phyloP scores from a whole-genome alignment of 441 rosid genomes.

The Aleurites moluccanus region DNA sequence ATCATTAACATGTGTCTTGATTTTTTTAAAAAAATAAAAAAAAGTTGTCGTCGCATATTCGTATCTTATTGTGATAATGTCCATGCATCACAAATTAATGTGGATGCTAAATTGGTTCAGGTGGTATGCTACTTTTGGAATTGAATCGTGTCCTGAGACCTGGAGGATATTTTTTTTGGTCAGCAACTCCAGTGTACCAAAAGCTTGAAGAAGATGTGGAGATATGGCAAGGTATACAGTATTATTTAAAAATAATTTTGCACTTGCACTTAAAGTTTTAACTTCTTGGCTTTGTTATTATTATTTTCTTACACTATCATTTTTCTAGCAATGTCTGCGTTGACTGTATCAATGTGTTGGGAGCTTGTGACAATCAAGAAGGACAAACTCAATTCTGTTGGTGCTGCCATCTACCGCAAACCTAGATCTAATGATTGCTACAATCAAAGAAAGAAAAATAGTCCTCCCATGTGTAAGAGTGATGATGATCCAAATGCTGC shows the following conservation, averaged over 20 bases:
- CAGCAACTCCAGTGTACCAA: constrained; percentile 94
- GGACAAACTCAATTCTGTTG: constrained; percentile 70
- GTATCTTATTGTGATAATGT: no score
- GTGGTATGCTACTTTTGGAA: constrained; percentile 80
- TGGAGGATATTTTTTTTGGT: constrained; percentile 93
- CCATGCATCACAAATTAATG: background rate
- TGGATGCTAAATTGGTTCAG: constrained; percentile 21
- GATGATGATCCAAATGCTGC: constrained; percentile 88
- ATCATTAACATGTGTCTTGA: no score
- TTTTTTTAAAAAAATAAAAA: no score
- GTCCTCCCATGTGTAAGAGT: constrained; percentile 70
- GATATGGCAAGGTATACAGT: constrained; percentile 73
- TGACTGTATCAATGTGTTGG: constrained; percentile 84
- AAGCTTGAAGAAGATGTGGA: constrained; percentile 66
- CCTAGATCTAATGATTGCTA: constrained; percentile 80
- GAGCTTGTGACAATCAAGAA: constrained; percentile 77
- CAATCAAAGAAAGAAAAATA: constrained; percentile 56
- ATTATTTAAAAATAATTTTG: background rate
- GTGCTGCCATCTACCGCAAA: constrained; percentile 78
- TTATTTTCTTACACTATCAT: background rate
- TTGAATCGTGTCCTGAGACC: constrained; percentile 82
- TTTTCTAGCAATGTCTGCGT: constrained; percentile 58
- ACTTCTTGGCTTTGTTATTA: background rate
- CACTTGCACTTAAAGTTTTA: background rate
- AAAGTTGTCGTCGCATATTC: no score